A percentile compares a stretch with the other conserved stretches of the same genome.
phyloP scores from a whole-genome alignment of 352 stramenopile species.

The Phytophthora macrochlamydospora region DNA sequence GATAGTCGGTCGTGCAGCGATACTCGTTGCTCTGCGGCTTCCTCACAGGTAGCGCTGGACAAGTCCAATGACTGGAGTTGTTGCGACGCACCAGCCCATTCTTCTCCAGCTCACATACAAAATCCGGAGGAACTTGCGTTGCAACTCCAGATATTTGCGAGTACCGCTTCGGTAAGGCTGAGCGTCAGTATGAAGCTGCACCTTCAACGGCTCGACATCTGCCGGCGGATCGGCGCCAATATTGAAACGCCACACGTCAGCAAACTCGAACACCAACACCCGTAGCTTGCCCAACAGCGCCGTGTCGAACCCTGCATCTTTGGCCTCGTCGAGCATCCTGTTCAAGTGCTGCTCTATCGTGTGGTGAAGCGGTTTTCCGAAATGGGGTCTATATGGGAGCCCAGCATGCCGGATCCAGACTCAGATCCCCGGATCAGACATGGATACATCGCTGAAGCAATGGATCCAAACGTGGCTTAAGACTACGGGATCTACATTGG shows the following conservation, averaged over 20 bases:
- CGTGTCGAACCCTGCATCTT: not conserved
- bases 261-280: not conserved
- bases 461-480: no score
- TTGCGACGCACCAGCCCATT: slow-evolving; percentile 17
- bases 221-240: slow-evolving; percentile 2
- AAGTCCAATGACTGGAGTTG: slow-evolving; percentile 17
- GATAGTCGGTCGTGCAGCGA: slow-evolving; percentile 23
- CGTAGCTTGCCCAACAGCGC: not conserved
- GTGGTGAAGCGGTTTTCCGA: no score
- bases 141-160: slow-evolving; percentile 7
- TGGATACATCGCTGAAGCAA: no score
- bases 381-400: no score
- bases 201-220: slow-evolving; percentile 7
- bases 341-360: slow-evolving; percentile 1
- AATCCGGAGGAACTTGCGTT: slow-evolving; percentile 22
- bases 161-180: slow-evolving; percentile 2
- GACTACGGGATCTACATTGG: no score
- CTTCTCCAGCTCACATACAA: slow-evolving; percentile 18
- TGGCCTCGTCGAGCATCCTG: not conserved
- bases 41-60: slow-evolving; percentile 9
- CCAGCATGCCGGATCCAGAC: no score
- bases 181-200: not conserved
- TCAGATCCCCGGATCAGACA: no score
- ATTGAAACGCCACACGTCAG: slow-evolving; percentile 5
- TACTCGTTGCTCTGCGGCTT: slow-evolving; percentile 18